Evolutionary conservation across 1,284 basidiomycete genomes (phyloP), one percentile per base, ranked within the genome.

Genomic region (Papiliotrema terrestris): DNA sequence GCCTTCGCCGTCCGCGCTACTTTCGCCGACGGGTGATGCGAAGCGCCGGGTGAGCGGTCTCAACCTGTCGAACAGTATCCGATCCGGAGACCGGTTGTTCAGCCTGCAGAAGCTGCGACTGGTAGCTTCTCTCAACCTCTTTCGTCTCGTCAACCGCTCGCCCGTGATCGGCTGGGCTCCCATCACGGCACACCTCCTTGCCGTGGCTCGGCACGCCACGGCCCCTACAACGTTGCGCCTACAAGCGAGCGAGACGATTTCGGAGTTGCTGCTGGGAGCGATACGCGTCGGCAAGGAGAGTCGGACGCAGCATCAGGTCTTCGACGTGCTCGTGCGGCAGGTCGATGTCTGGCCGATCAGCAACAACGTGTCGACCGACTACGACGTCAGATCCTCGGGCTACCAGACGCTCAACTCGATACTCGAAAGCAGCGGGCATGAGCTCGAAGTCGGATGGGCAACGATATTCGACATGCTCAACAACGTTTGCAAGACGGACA

Each of bases 381-480:
- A 82, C 53, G 94, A 97, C 65, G 80, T 98, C 43, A 83, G 93
- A 14, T 82, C 86, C 26, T 87, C 91, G 80, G 92, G 91, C 0
- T 80, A 95, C 51, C 90, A 95, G 65, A 91, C 89, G 0, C 76
- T 98, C 19, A 89, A 93, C 65, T 85, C 88, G 63, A 89, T 96
- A 51, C 78, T 98, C 17, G 91, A 98, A 73, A 84, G 86, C 0
- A 90, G 90, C 0, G 94, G 91, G 0, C 93, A 98, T 75, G 90
- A 89, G 0, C 81, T 98, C 1, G 82, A 91, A 8, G 83, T 88
- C 11, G 94, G 94, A 0, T 98, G 95, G 95, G 86, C 90, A 56
- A 87, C 82, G 0, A 91, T 98, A 63, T 97, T 98, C 71, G 84
- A 86, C 58, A 91, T 96, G 83, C 80, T 97, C 36, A 83, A 86